Base-by-base conservation (phyloP, 1,284 basidiomycete species). In the Sphagnurus paluster region DNA sequence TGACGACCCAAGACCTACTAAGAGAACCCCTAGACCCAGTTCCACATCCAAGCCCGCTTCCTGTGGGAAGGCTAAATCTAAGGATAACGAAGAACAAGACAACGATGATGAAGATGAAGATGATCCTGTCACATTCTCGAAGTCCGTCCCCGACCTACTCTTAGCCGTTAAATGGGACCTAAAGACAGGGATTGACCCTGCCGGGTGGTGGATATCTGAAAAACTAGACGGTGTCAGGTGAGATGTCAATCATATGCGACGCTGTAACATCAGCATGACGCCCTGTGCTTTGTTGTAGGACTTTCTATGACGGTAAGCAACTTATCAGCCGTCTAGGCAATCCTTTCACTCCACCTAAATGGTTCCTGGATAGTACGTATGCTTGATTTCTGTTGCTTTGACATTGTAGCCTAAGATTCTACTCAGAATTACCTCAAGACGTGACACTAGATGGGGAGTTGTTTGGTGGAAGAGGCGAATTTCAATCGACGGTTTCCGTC, bases 121-220 rank as follows among this genome's bases (percentile, higher is more conserved):
- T 8, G 67, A 64, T 24, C 64, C 63, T 4, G 64, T 61, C 7
- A 39, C 52, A 13, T 32, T 36, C 3, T 48, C 55, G 14, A 68
- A 70, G 40, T 50, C 46, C 5, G 58, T 69, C 4, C 71, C 74
- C 5, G 68, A 70, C n/a, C 56, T 84, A 3, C 61, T 85, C 38
- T 66, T 85, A 0, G 83, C 82, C 1, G 74, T 76, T 48, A 79
- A 79, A 47, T 84, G 80, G 77, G 78, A 79, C 46, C 46, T 80
- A 5, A 75, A 78, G 10, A 74, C 59, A 8, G 78, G 77, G 0
- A 65, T 69, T 34, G 81, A 84, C 55, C 82, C 81, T 0, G 75
- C 73, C 8, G 80, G 78, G 0, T 84, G 79, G 78, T 84, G 81
- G 81, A 73, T 84, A 21, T 82, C 80, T 17, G 83, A 87, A 57